Conservation (phyloP, 768 basidiomycete species). For the Peribolospora kevripleyi region DNA sequence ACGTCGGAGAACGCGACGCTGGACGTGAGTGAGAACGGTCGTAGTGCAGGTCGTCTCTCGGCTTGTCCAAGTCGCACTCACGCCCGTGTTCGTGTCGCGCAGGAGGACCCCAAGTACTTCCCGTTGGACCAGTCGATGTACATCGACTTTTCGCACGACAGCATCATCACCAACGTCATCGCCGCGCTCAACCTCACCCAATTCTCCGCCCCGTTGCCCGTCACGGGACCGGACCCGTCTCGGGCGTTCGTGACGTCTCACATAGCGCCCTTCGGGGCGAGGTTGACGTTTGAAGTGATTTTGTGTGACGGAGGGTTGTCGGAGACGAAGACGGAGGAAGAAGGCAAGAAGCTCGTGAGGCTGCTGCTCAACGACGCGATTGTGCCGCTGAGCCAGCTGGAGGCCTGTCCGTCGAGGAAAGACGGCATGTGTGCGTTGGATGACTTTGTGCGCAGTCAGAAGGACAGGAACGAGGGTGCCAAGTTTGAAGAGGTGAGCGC, state of each 20-base stretch:
- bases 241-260: slow-evolving; percentile 44
- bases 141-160: slow-evolving; percentile 24
- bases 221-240: background rate
- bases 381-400: slow-evolving; percentile 50
- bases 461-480: too few relatives aligned
- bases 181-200: slow-evolving; percentile 20
- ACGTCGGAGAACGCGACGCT: slow-evolving; percentile 63
- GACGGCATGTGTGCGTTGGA: too few relatives aligned
- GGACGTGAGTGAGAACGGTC: slow-evolving; percentile 21
- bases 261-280: slow-evolving; percentile 66
- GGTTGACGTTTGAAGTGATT: slow-evolving; percentile 38
- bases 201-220: slow-evolving; percentile 13
- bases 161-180: slow-evolving; percentile 15
- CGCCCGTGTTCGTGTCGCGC: slow-evolving; percentile 15
- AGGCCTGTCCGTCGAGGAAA: slow-evolving; percentile 28
- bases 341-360: slow-evolving; percentile 32
- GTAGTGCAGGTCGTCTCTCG: slow-evolving; percentile 9
- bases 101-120: slow-evolving; percentile 17
- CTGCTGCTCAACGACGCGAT: slow-evolving; percentile 74
- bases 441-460: too few relatives aligned
- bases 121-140: slow-evolving; percentile 19
- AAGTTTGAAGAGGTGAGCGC: too few relatives aligned
- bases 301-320: slow-evolving; percentile 23
- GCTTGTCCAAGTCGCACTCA: background rate
- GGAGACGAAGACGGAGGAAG: background rate